Evolutionary conservation across 2,329 filamentous ascomycete genomes (phyloP), one percentile per base, ranked within the genome.

Genomic region (Neofusicoccum cordaticola): DNA sequence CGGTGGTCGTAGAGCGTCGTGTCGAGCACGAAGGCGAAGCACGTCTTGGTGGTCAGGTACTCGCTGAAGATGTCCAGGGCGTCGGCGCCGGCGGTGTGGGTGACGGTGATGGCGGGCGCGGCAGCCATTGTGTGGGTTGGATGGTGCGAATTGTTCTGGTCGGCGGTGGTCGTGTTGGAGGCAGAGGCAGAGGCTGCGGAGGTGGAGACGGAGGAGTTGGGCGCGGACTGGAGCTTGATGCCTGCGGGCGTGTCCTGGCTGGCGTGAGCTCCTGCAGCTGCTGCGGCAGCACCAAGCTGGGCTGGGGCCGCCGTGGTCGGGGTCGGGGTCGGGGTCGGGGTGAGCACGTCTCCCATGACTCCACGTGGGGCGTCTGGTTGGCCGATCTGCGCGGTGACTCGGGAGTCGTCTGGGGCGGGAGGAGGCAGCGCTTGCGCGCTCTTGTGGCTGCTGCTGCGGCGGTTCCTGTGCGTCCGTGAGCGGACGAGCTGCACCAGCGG

Each of bases 1-100:
- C 19, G 13, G 63, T 58, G 45, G 35, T 48, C 44, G 63, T 64
- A 47, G 35, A 64, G 63, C 2, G 63, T 64, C 11, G 34, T 60
- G 63, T 64, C 48, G 44, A 64, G 63, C 15, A 51, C 45, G 35
- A 64, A 64, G 52, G 45, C 63, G 53, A 60, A 51, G 44, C 63
- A 64, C 44, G 42, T 60, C 37, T 64, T 64, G 45, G 52, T 48
- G 13, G 45, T 27, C 22, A 64, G 52, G 37, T 50, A 37, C 44
- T 56, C 45, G 63, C 52, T 60, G 47, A 64, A 34, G 44, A 39
- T 5, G 44, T 58, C 63, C 13, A 64, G 56, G 34, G 35, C 17
- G 44, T 48, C 8, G 17, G 17, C 51, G 41, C 39, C 44, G 61
- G 61, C 27, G 34, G 62, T 47, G 41, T 31, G 50, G 19, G 27